These are phyloP conservation scores for Petunia axillaris DNA, from an alignment of 257 asterid species.

Conservation along the genomic window DNA sequence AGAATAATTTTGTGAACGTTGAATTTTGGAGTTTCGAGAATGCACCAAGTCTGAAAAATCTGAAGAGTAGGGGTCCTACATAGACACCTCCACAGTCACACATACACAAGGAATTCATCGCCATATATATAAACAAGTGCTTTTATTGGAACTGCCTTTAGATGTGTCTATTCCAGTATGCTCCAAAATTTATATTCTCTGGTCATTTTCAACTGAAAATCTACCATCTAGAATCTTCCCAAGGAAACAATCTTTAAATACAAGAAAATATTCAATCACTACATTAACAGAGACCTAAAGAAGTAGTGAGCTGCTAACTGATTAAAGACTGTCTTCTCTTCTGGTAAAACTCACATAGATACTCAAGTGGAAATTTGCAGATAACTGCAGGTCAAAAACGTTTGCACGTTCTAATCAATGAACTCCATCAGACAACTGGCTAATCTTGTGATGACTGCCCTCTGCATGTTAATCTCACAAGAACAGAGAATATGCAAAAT, in stretches of 20 bases:
- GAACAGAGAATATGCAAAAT: not conserved
- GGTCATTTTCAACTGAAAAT: not conserved
- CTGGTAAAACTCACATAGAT: not conserved
- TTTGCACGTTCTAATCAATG: not conserved
- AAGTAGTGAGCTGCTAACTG: not conserved
- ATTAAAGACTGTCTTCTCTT: not conserved
- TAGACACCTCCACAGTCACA: too few species aligned
- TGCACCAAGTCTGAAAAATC: not conserved
- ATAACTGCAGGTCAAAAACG: not conserved
- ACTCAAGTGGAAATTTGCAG: not conserved
- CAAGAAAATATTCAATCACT: not conserved
- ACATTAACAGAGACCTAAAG: not conserved
- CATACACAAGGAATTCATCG: not conserved
- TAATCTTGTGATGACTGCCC: not conserved
- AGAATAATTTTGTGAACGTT: not conserved
- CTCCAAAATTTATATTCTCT: not conserved
- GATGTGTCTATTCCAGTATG: not conserved
- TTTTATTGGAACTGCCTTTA: not conserved
- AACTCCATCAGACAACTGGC: not conserved
- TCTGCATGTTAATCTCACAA: not conserved
- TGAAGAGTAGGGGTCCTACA: too few species aligned
- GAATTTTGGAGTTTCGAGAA: not conserved
- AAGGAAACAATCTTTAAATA: not conserved
- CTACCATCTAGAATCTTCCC: slow-evolving; percentile 12
- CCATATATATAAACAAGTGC: not conserved